Evolutionary conservation across 2,329 filamentous ascomycete species (phyloP).

Genomic region (Didymella arachidicola): DNA sequence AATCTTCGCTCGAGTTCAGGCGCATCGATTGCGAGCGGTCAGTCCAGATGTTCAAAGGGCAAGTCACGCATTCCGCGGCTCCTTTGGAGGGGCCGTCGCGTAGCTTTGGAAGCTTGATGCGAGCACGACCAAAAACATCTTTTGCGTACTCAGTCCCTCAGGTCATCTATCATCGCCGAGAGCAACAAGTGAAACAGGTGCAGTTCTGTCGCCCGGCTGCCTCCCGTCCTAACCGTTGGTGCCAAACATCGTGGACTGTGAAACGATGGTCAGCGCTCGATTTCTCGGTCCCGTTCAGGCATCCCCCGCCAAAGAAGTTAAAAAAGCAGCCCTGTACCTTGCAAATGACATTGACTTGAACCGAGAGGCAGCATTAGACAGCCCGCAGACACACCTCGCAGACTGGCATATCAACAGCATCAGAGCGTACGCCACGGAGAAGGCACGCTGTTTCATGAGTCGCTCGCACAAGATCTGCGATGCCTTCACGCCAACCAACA

Average conservation of each 20-base stretch:
- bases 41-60: too few species aligned
- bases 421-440: background rate
- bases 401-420: background rate
- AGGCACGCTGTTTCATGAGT: background rate
- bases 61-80: too few species aligned
- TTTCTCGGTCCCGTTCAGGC: slow-evolving; percentile 4
- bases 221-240: slow-evolving; percentile 10
- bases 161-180: too few species aligned
- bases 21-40: background rate
- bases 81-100: background rate
- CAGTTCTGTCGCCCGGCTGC: background rate
- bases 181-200: background rate
- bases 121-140: too few species aligned
- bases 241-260: slow-evolving; percentile 10
- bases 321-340: slow-evolving; percentile 3
- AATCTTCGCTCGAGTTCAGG: too few species aligned
- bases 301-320: background rate
- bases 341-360: slow-evolving; percentile 3
- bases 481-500: background rate
- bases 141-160: too few species aligned
- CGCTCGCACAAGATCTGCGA: background rate
- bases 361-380: background rate
- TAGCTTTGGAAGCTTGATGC: background rate
- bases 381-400: background rate
- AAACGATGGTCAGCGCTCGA: slow-evolving; percentile 12